Evolutionary conservation across 805 yeast genomes (phyloP), one percentile per base, ranked within the genome.

Genomic region (Cyberlindnera misumaiensis): DNA sequence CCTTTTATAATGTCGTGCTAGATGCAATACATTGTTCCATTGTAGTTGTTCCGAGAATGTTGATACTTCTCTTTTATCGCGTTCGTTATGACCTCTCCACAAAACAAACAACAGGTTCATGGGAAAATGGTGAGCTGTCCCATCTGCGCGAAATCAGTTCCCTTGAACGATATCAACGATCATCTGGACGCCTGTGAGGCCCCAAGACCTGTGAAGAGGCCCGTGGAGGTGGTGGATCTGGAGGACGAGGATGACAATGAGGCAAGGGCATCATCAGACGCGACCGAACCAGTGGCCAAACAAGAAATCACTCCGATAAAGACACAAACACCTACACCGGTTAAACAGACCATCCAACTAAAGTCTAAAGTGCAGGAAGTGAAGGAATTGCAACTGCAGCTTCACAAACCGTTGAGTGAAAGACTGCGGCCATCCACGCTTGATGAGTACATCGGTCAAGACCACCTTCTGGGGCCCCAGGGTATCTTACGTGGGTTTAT

Each of bases 361-460:
- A 5, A 20, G 24, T 20, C 24, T 13, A 32, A 27, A 12, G 36
- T 26, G 11, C 25, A 26, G 16, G 36, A 34, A 10, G 42, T 47
- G 13, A 35, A 38, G 28, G 22, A 49, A 40, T 25, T 56, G 34
- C 38, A 35, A 10, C 12, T 40, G 20, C 47, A 46, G 28, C 5
- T 40, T 1, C 36, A 42, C 25, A 27, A 58, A 29, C 72, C 96
- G 1, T 61, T 89, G 15, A 82, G 94, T 3, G 96, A 87, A 53
- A 68, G 77, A 36, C 67, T 87, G n/a, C 67, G 97, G n/a, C 99
- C 99, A 0, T 62, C 60, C 10, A 60, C 66, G 0, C 60, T 93
- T 20, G 68, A 69, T 3, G 85, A 82, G 3, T 88, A 80, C 53
- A 71, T 90, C 17, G 99, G 99, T 0, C 99, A 93, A 60, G 64